Evolutionary conservation across 495 filamentous ascomycete species (phyloP).

Genomic region (Annulohypoxylon bovei): DNA sequence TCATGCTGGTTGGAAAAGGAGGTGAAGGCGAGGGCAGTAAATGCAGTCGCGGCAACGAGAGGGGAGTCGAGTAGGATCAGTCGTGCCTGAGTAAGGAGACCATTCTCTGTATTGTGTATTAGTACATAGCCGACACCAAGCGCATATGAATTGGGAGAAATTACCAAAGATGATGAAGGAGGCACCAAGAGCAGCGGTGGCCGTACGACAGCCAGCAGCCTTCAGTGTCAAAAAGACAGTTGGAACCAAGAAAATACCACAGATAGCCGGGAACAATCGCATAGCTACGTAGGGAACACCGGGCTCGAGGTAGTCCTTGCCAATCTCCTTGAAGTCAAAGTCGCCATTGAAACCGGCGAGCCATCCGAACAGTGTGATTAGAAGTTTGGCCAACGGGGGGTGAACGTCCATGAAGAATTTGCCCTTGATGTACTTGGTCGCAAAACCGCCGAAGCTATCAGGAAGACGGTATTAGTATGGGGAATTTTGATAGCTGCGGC

Average conservation of each 20-base stretch:
- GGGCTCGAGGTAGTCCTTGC: slow-evolving; percentile 96
- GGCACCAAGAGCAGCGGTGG: slow-evolving; percentile 82
- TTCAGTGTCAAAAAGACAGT: slow-evolving; percentile 95
- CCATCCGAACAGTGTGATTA: slow-evolving; percentile 95
- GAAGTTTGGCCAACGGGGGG: slow-evolving; percentile 94
- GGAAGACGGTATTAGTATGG: neutral
- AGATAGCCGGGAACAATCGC: slow-evolving; percentile 89
- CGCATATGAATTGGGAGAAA: slow-evolving; percentile 30
- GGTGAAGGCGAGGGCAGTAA: slow-evolving; percentile 89
- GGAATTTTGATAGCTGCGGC: slow-evolving; percentile 32
- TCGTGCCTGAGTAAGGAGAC: slow-evolving; percentile 90
- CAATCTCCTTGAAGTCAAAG: slow-evolving; percentile 99
- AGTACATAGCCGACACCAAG: slow-evolving; percentile 26
- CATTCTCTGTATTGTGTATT: slow-evolving; percentile 74
- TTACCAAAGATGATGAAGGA: slow-evolving; percentile 89
- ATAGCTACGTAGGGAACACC: slow-evolving; percentile 97
- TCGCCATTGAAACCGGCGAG: slow-evolving; percentile 93
- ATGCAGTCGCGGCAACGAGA: slow-evolving; percentile 89
- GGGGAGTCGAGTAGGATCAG: slow-evolving; percentile 97
- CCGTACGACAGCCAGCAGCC: slow-evolving; percentile 86
- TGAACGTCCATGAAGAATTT: slow-evolving; percentile 99
- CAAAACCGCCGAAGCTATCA: slow-evolving; percentile 92
- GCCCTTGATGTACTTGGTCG: slow-evolving; percentile 98
- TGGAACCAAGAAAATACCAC: slow-evolving; percentile 86
- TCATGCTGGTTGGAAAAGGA: slow-evolving; percentile 98